These are phyloP conservation scores for Eutrema heterophyllum DNA, from an alignment of 345 rosid genomes.

Conservation along the genomic window DNA sequence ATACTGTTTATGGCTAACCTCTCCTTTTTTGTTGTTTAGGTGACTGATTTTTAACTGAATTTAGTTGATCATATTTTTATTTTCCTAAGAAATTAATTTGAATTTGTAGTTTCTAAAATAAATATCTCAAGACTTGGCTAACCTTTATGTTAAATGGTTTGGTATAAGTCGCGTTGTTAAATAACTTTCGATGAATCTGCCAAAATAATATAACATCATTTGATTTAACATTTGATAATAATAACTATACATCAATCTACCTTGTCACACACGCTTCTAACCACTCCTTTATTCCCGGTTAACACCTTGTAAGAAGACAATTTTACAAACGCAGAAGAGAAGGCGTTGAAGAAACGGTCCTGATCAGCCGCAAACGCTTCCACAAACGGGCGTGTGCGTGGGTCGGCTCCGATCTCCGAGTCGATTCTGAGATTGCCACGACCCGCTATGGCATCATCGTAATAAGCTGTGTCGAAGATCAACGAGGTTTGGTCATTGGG, in stretches of 20 bases:
- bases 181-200: background rate
- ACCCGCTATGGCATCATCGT: slow-evolving; percentile 31
- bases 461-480: slow-evolving; percentile 37
- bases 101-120: no score
- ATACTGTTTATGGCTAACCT: no score
- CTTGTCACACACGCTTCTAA: slow-evolving; percentile 37
- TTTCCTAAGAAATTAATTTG: no score
- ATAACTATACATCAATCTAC: slow-evolving; percentile 19
- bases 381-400: slow-evolving; percentile 32
- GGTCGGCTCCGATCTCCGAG: slow-evolving; percentile 37
- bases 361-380: slow-evolving; percentile 36
- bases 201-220: background rate
- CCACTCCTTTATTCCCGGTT: slow-evolving; percentile 31
- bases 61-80: no score
- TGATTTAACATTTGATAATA: background rate
- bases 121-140: no score
- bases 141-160: background rate
- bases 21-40: no score
- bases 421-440: slow-evolving; percentile 38
- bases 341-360: slow-evolving; percentile 34
- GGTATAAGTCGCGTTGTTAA: background rate
- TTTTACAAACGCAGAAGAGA: slow-evolving; percentile 42
- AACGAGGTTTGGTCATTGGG: slow-evolving; percentile 37
- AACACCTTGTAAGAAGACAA: slow-evolving; percentile 34
- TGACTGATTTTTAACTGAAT: no score